phyloP scores from a whole-genome alignment of 106 monocot species.

The Posidonia australis region DNA sequence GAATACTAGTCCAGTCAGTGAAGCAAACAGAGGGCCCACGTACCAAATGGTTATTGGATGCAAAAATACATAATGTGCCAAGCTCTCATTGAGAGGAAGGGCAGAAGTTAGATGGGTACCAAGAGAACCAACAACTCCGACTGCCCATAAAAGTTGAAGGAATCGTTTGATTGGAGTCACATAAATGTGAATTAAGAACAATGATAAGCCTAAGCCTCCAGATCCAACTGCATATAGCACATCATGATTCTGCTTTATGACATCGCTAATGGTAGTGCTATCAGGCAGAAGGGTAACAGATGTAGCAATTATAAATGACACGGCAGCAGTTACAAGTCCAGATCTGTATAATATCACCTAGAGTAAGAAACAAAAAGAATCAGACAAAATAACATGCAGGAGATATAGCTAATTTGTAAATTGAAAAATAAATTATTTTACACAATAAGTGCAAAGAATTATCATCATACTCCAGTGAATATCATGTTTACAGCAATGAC shows the following conservation, averaged over 20 bases:
- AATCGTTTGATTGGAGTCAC: constrained; percentile 84
- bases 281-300: constrained; percentile 64
- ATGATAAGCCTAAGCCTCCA: constrained; percentile 73
- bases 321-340: constrained; percentile 70
- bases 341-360: constrained; percentile 85
- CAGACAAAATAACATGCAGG: not conserved
- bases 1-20: constrained; percentile 89
- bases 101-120: constrained; percentile 53
- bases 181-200: constrained; percentile 86
- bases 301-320: constrained; percentile 71
- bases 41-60: constrained; percentile 69
- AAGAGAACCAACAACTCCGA: constrained; percentile 69
- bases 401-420: not conserved
- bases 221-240: constrained; percentile 59
- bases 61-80: constrained; percentile 54
- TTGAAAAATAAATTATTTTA: not conserved
- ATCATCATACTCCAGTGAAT: no score
- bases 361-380: constrained; percentile 13
- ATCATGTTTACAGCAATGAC: no score
- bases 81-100: constrained; percentile 45
- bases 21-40: constrained; percentile 87
- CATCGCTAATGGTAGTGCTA: constrained; percentile 23
- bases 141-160: constrained; percentile 71
- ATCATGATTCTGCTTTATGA: constrained; percentile 49
- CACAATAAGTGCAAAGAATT: no score